Evolutionary conservation across 2,329 filamentous ascomycete species (phyloP), one percentile per base, ranked within the genome.

Genomic region (Alternaria atra): DNA sequence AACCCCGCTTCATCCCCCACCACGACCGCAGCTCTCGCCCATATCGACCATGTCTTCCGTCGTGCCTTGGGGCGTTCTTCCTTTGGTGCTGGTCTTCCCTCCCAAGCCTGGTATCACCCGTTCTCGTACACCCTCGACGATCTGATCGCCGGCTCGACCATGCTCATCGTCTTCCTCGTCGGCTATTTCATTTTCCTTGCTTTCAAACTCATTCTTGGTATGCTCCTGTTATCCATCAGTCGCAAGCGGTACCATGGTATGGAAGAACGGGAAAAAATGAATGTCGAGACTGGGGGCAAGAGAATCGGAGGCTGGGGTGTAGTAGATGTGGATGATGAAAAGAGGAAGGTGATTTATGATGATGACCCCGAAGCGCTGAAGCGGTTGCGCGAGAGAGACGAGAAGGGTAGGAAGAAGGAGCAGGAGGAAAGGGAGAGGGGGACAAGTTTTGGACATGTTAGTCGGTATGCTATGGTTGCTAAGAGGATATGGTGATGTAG

Each of bases 391-490:
- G 87, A 89, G 60, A 74, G 85, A 52, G 88, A 89, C 65, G 89
- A 90, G 62, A 86, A 87, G 72, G 83, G 86, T 69, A 86, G 85
- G 6, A 87, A 86, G 63, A 87, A 88, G 65, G 89, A 86, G 67
- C 84, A 84, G 25, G 80, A 77, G 60, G 80, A 84, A 35, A 81
- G 81, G 53, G 84, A 84, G 51, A 55, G 73, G 63, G 77, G 79
- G 56, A 85, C 87, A 53, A 88, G 87, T 76, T 87, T 88, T 79
- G 91, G 85, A 73, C 88, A 81, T 76, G 92, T 89, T 64, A 88
- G 85, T 69, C 85, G 95, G 71, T 99, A 97, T 81, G 93, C 93
- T 75, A 97, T 98, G 95, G 90, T 93, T 70, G 92, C 93, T 0
- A 98, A 97, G 85, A 86, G 95, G 76, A 99, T 99, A 71, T 99